Evolutionary conservation across 2,329 filamentous ascomycete species (phyloP).

Genomic region (Arthrobotrys conoides): DNA sequence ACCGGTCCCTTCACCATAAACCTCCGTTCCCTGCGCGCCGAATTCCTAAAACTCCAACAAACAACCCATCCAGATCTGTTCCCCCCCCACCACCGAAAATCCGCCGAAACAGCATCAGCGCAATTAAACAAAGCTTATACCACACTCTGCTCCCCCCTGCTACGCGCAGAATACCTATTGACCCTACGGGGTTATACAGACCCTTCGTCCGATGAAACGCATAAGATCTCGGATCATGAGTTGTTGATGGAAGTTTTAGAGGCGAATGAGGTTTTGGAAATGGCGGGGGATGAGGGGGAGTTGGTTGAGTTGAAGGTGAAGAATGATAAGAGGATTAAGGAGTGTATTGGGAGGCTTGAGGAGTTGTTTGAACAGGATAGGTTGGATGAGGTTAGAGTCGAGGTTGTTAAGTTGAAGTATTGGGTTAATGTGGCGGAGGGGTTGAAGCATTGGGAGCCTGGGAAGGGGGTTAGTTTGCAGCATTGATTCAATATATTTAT

Average conservation of each 20-base stretch:
- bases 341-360: conserved; percentile 76
- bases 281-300: conserved; percentile 77
- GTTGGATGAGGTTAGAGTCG: conserved; percentile 76
- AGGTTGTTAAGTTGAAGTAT: conserved; percentile 85
- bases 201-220: conserved; percentile 82
- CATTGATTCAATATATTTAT: conserved; percentile 68
- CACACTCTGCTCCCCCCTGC: conserved; percentile 82
- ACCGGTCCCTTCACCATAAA: conserved; percentile 81
- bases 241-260: conserved; percentile 86
- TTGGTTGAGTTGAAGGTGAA: conserved; percentile 73
- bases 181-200: conserved; percentile 77
- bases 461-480: conserved; percentile 74
- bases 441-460: conserved; percentile 83
- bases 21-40: conserved; percentile 78
- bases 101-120: conserved; percentile 83
- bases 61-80: conserved; percentile 80
- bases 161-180: conserved; percentile 90
- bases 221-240: conserved; percentile 77
- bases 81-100: conserved; percentile 70
- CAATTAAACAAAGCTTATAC: conserved; percentile 93
- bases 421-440: conserved; percentile 90
- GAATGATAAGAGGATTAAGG: conserved; percentile 78
- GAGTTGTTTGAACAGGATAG: conserved; percentile 77
- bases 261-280: conserved; percentile 81
- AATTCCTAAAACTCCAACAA: conserved; percentile 88